Evolutionary conservation across 2,329 filamentous ascomycete species (phyloP).

Genomic region (Endoconidiophora polonica): DNA sequence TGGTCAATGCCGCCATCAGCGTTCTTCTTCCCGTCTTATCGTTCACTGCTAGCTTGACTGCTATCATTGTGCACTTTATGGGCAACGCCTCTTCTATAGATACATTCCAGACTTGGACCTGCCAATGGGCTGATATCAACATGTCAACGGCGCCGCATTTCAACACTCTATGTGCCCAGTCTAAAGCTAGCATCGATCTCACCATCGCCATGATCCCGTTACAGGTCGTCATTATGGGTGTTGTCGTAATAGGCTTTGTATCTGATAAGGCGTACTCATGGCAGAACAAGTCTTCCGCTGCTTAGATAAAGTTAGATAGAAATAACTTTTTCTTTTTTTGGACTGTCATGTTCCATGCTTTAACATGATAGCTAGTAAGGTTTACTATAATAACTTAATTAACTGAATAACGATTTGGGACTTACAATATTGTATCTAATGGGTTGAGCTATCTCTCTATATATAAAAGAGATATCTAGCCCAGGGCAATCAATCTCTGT

Average conservation of each 20-base stretch:
- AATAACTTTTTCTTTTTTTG: too few species aligned
- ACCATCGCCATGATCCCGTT: slow-evolving; percentile 40
- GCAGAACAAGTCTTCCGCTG: neutral
- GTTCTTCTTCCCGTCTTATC: slow-evolving; percentile 39
- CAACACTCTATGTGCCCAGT: slow-evolving; percentile 38
- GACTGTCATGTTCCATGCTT: too few species aligned
- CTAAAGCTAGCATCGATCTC: slow-evolving; percentile 35
- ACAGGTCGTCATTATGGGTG: slow-evolving; percentile 31
- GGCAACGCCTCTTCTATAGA: neutral
- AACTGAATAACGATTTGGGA: too few species aligned
- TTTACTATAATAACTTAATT: too few species aligned
- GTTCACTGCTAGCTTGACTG: slow-evolving; percentile 34
- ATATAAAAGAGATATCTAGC: too few species aligned
- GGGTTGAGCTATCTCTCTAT: too few species aligned
- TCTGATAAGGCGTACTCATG: neutral
- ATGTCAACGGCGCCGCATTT: slow-evolving; percentile 39
- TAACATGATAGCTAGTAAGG: too few species aligned
- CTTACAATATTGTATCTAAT: too few species aligned
- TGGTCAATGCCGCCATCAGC: slow-evolving; percentile 5
- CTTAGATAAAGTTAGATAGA: too few species aligned
- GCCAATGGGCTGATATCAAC: slow-evolving; percentile 38
- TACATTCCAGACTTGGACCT: slow-evolving; percentile 46
- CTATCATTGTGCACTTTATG: slow-evolving; percentile 22
- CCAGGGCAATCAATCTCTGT: too few species aligned
- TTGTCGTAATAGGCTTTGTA: slow-evolving; percentile 24